Evolutionary conservation across 2,329 filamentous ascomycete genomes (phyloP).

Genomic region (Colletotrichum gloeosporioides): DNA sequence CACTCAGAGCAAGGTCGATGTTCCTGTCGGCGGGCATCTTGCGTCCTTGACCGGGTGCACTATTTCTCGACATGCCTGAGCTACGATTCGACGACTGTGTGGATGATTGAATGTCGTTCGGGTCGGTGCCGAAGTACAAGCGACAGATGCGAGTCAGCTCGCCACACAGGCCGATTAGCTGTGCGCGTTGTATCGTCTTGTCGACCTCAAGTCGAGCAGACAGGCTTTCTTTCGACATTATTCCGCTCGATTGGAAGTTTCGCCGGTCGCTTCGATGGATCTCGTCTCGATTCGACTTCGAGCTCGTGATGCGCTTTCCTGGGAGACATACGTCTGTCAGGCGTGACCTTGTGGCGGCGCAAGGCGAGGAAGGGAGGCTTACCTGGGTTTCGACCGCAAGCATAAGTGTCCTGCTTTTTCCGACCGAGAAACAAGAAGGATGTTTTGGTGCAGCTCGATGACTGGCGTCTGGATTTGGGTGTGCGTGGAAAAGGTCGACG

Average conservation of each 20-base stretch:
- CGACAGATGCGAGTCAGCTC: not conserved
- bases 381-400: not conserved
- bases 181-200: not conserved
- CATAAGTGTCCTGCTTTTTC: not conserved
- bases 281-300: not conserved
- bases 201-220: not conserved
- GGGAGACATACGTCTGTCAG: not conserved
- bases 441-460: not conserved
- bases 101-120: not conserved
- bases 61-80: not conserved
- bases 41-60: not conserved
- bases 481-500: not conserved
- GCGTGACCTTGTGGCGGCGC: not conserved
- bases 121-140: not conserved
- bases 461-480: not conserved
- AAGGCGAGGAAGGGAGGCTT: not conserved
- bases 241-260: not conserved
- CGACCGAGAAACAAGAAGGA: not conserved
- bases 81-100: not conserved
- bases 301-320: not conserved
- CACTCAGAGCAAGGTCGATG: not conserved
- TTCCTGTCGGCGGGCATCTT: not conserved
- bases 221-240: not conserved
- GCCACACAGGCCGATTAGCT: not conserved
- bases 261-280: not conserved